Evolutionary conservation across 176 grass and related monocot species (phyloP).

Genomic region (Triticum turgidum): DNA sequence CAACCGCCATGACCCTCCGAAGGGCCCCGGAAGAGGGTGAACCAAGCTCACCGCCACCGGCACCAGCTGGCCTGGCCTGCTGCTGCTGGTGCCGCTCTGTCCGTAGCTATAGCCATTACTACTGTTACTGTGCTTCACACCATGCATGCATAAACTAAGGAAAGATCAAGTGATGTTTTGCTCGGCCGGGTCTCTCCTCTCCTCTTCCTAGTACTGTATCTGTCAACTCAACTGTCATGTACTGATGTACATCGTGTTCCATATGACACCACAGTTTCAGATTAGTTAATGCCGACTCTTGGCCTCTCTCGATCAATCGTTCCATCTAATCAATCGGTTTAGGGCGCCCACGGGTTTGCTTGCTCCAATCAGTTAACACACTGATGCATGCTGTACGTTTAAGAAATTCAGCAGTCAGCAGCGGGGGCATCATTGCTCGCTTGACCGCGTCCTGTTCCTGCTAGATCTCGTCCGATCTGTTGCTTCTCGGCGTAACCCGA

Average conservation of each 20-base stretch:
- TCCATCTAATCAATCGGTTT: not conserved
- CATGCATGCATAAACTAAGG: not conserved
- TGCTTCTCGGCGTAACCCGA: not conserved
- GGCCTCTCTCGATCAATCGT: not conserved
- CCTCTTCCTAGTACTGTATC: not conserved
- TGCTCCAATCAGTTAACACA: conserved; percentile 7
- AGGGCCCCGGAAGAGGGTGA: conserved; percentile 40
- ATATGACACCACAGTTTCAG: not conserved
- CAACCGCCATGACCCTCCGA: conserved; percentile 38
- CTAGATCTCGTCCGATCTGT: not conserved
- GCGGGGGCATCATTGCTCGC: not conserved
- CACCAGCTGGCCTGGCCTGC: no score
- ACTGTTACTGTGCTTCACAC: not conserved
- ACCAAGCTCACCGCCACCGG: not conserved
- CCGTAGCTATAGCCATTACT: not conserved
- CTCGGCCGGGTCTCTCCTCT: not conserved
- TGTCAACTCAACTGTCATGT: not conserved
- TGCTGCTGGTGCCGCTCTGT: no score
- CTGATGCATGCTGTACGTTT: not conserved
- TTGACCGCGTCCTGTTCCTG: not conserved
- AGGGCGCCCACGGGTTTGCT: not conserved
- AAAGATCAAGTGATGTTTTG: not conserved
- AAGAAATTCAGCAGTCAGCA: not conserved
- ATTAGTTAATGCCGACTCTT: not conserved
- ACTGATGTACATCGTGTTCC: not conserved